Evolutionary conservation across 495 filamentous ascomycete genomes (phyloP), one percentile per base, ranked within the genome.

Genomic region (Penicillium ochrochloron): DNA sequence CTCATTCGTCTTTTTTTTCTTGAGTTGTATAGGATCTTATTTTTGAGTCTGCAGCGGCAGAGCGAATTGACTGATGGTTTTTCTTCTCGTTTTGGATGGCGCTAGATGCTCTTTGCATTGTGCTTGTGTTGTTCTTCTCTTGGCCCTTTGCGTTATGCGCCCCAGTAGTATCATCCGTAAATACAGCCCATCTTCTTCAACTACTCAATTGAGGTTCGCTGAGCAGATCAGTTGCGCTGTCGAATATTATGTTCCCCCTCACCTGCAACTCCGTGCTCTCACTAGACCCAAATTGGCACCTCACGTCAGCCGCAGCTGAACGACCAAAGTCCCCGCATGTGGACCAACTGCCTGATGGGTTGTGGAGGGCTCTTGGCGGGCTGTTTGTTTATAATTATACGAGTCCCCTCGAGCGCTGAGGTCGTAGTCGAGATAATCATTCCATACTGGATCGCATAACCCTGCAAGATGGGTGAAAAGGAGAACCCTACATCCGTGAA

Each of bases 11-110:
- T 33, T 62, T 27, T 37, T 37, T 64, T 59, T 57, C 37, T 62
- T 64, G 46, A 66, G 63, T 61, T 71, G 69, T 69, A 71, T 58
- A 71, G 66, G 63, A 55, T 44, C 52, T 64, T 33, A 9, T 57
- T 57, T 37, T 61, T 35, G 35, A 48, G 31, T 46, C 60, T 61
- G 59, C 62, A 39, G 67, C 21, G 63, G 60, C 57, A 63, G 60
- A 72, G 59, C 62, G 66, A 71, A 61, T 66, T 57, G 46, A 64
- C 29, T 64, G 23, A 52, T 67, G 48, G 23, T 31, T 55, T 31
- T 50, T 55, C 34, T 50, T 46, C 34, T 48, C 59, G 51, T 48
- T 44, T 7, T 14, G 14, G 50, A 31, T 53, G 50, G 56, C 58
- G 62, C 48, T 59, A 37, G 53, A 63, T 66, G 60, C 10, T 33